phyloP scores from a whole-genome alignment of 1,284 basidiomycete species.

The Ganoderma resinaceum region DNA sequence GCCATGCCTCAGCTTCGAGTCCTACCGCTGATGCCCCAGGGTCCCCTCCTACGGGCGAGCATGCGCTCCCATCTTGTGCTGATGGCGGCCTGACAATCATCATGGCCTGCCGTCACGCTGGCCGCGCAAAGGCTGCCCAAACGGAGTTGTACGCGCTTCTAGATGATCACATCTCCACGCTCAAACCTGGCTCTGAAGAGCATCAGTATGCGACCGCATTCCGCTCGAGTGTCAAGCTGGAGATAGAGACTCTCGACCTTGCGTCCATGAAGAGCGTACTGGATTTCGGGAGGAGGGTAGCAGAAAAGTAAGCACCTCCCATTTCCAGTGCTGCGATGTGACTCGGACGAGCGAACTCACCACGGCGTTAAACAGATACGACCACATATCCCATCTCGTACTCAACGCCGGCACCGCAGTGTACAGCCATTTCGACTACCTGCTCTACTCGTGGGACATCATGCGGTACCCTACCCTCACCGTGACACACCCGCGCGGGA shows the following conservation, averaged over 20 bases:
- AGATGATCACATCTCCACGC: constrained; percentile 58
- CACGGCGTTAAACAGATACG: constrained; percentile 60
- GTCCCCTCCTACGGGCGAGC: background rate
- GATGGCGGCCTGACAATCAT: constrained; percentile 82
- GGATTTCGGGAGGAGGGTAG: constrained; percentile 65
- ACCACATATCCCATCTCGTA: constrained; percentile 83
- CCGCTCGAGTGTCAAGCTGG: constrained; percentile 65
- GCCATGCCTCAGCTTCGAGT: constrained; percentile 11
- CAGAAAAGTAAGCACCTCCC: constrained; percentile 55
- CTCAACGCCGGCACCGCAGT: constrained; percentile 84
- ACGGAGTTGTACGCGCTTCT: constrained; percentile 58
- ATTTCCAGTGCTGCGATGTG: background rate
- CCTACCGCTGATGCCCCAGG: background rate
- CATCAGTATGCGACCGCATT: constrained; percentile 64
- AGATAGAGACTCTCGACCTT: constrained; percentile 72
- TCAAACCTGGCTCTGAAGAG: constrained; percentile 44
- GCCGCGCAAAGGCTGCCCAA: constrained; percentile 70
- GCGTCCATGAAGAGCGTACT: constrained; percentile 69
- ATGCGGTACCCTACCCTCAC: constrained; percentile 53
- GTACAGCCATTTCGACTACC: constrained; percentile 66
- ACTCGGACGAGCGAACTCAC: background rate
- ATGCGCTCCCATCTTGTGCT: constrained; percentile 33
- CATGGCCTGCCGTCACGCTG: constrained; percentile 79
- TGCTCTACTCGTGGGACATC: constrained; percentile 57
- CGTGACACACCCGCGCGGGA: constrained; percentile 67